A percentile compares a stretch with the other conserved stretches of the same genome.
Conservation (phyloP, 495 filamentous ascomycete species). For the Penicillium bovifimosum region DNA sequence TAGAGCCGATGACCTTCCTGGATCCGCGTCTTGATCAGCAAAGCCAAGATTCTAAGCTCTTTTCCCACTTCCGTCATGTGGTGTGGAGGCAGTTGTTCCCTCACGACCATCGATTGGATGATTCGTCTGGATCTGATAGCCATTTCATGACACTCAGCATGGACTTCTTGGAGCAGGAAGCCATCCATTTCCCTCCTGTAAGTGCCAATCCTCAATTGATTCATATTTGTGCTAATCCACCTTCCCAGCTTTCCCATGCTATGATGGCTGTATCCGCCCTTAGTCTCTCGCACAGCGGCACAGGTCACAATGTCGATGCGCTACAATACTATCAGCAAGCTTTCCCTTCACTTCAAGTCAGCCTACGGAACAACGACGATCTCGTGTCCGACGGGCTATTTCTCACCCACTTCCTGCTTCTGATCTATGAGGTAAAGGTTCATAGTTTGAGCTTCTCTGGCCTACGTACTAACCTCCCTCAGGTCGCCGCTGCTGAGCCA, state of each 20-base stretch:
- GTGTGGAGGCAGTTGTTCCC: conserved; percentile 40
- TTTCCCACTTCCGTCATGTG: conserved; percentile 41
- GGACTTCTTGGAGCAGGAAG: conserved; percentile 46
- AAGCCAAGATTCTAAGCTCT: conserved; percentile 31
- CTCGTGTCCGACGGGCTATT: conserved; percentile 53
- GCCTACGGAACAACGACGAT: conserved; percentile 41
- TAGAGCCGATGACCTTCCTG: conserved; percentile 11
- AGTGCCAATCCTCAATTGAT: conserved; percentile 10
- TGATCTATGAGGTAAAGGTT: conserved; percentile 51
- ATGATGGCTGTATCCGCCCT: conserved; percentile 56
- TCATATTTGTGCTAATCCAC: conserved; percentile 9
- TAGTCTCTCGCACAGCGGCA: conserved; percentile 46
- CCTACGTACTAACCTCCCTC: background rate
- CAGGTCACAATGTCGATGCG: conserved; percentile 41
- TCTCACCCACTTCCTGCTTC: conserved; percentile 55
- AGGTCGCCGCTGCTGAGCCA: conserved; percentile 46
- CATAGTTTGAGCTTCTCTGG: background rate
- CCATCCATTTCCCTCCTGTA: conserved; percentile 48
- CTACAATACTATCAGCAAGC: conserved; percentile 54
- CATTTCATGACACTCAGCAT: conserved; percentile 30
- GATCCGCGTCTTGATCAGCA: conserved; percentile 19
- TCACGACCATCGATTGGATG: conserved; percentile 17
- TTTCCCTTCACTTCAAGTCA: conserved; percentile 44
- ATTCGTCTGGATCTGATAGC: conserved; percentile 20
- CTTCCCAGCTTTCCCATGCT: conserved; percentile 50